Evolutionary conservation across 2,329 filamentous ascomycete species (phyloP), one percentile per base, ranked within the genome.

Genomic region (Ophiocordyceps australis): DNA sequence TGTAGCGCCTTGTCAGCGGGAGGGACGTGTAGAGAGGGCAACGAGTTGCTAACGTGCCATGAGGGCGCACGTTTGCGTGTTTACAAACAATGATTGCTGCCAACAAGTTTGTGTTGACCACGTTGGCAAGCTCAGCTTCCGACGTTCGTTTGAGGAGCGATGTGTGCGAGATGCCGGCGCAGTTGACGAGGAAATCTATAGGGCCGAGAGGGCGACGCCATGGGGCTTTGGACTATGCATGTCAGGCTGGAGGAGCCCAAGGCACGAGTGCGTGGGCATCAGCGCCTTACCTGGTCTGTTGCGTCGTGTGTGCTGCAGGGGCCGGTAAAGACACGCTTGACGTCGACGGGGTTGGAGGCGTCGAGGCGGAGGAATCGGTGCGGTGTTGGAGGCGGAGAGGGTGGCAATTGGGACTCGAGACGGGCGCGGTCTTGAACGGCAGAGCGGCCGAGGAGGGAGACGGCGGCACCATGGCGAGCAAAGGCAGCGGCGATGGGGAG

Each of bases 121-220:
- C 56, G 2, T 54, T 37, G 2, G 66, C 53, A 14, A 82, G 55
- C 3, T 62, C 54, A 0, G 51, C 43, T 1, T 61, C 42, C 0
- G 48, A 39, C 2, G 65, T 69, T 8, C 59, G 54, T 23, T 67
- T 52, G n/a, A 89, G 59, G 1, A 81, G 54, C 0, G 60, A 65
- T 9, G 60, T 62, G 36, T 82, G 71, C 1, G 74, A 60, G 14
- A 83, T 57, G 8, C 82, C 83, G 0, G 82, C 82, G 15, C 78
- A 77, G 42, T 92, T 91, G 34, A 92, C 62, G 2, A 92, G 62
- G 17, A 86, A 55, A 38, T 68, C 59, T 7, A 56, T 35, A 7
- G 43, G 39, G 1, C 50, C 50, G 19, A 53, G 41, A 20, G 30
- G 14, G n/a, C n/a, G n/a, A n/a, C n/a, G n/a, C n/a, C n/a, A n/a